Evolutionary conservation across 2,329 filamentous ascomycete species (phyloP).

Genomic region (Diaporthe vexans): DNA sequence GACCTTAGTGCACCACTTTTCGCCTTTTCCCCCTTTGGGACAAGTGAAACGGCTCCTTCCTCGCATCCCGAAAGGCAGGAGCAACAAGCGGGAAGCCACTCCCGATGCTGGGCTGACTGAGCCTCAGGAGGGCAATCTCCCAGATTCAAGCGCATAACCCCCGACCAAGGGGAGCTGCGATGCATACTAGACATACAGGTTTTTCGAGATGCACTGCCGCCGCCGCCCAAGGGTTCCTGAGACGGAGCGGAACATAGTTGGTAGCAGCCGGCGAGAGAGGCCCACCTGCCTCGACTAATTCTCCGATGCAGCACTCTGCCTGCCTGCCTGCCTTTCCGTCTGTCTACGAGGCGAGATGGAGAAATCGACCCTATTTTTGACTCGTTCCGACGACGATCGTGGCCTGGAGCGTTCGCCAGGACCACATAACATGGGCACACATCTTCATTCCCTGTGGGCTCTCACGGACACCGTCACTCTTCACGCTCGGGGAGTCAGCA

Average conservation of each 20-base stretch:
- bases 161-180: neutral
- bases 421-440: slow-evolving; percentile 16
- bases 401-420: slow-evolving; percentile 19
- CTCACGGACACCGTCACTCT: neutral
- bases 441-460: neutral
- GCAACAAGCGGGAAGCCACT: slow-evolving; percentile 36
- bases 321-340: neutral
- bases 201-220: slow-evolving; percentile 31
- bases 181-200: slow-evolving; percentile 14
- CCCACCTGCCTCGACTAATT: slow-evolving; percentile 25
- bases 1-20: too few relatives aligned
- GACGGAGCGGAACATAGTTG: neutral
- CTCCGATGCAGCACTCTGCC: slow-evolving; percentile 20
- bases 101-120: slow-evolving; percentile 21
- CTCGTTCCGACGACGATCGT: slow-evolving; percentile 21
- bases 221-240: slow-evolving; percentile 8
- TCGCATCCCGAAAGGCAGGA: slow-evolving; percentile 31
- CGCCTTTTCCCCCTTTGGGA: slow-evolving; percentile 15
- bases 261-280: neutral
- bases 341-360: slow-evolving; percentile 9
- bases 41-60: slow-evolving; percentile 34
- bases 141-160: slow-evolving; percentile 7
- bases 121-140: slow-evolving; percentile 26
- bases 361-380: slow-evolving; percentile 19
- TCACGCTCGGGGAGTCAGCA: neutral